phyloP scores from a whole-genome alignment of 495 filamentous ascomycete genomes.

The Daldinia vernicosa region DNA sequence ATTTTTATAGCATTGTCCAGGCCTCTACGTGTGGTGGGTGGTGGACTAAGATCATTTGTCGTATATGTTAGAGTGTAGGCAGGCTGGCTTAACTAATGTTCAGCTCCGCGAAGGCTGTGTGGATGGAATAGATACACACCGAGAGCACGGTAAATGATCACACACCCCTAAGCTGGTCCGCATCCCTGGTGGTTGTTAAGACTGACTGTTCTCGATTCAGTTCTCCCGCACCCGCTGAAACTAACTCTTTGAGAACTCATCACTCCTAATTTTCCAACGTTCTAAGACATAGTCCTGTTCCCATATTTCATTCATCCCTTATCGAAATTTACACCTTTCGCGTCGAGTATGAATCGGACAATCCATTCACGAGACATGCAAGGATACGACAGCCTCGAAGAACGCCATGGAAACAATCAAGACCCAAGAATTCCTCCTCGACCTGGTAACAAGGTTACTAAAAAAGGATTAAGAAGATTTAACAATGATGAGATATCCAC shows the following conservation, averaged over 20 bases:
- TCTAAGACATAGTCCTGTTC: background rate
- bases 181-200: background rate
- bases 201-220: background rate
- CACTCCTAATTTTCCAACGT: background rate
- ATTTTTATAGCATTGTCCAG: background rate
- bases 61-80: background rate
- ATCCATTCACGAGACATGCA: background rate
- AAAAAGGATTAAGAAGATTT: background rate
- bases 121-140: background rate
- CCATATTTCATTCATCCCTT: background rate
- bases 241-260: background rate
- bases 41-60: background rate
- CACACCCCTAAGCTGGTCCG: background rate
- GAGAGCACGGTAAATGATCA: background rate
- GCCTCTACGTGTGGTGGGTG: background rate
- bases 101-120: background rate
- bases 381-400: background rate
- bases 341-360: background rate
- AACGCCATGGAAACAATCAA: background rate
- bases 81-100: background rate
- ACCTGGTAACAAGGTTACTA: background rate
- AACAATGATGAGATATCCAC: background rate
- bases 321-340: background rate
- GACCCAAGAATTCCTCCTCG: background rate
- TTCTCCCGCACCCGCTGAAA: background rate